Conservation (phyloP, 2,329 filamentous ascomycete genomes). For the Fusarium oxysporum region DNA sequence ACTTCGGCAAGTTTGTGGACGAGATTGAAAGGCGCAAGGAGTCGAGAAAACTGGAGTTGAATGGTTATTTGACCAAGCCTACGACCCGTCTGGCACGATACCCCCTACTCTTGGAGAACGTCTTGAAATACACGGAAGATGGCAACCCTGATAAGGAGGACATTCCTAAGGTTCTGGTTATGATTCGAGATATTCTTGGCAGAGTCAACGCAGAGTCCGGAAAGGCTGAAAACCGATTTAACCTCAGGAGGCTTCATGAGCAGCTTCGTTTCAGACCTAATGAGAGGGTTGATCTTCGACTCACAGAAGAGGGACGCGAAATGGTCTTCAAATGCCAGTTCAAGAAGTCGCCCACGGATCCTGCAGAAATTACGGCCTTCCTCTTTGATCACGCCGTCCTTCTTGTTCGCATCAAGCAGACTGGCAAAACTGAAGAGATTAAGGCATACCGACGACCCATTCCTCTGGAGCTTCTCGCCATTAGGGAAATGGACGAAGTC, state of each 20-base stretch:
- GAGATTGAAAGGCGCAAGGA: constrained; percentile 97
- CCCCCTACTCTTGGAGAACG: constrained; percentile 89
- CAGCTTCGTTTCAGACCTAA: constrained; percentile 91
- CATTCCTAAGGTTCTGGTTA: constrained; percentile 86
- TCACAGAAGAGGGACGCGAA: constrained; percentile 93
- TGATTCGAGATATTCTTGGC: constrained; percentile 88
- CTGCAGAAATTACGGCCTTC: constrained; percentile 91
- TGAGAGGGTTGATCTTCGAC: constrained; percentile 91
- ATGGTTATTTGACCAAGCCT: constrained; percentile 97
- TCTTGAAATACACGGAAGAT: constrained; percentile 90
- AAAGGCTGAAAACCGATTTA: constrained; percentile 98
- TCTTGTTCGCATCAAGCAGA: constrained; percentile 88
- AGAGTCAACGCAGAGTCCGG: constrained; percentile 95
- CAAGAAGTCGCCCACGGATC: constrained; percentile 92
- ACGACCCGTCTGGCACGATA: constrained; percentile 96
- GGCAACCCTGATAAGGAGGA: constrained; percentile 91
- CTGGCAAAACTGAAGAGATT: constrained; percentile 93
- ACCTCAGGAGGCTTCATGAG: constrained; percentile 89
- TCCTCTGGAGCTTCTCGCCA: constrained; percentile 90
- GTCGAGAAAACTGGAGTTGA: constrained; percentile 94
- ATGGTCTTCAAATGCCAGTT: constrained; percentile 93
- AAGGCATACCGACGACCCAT: constrained; percentile 96
- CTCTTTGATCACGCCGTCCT: constrained; percentile 96
- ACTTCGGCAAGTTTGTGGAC: constrained; percentile 92
- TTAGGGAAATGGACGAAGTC: constrained; percentile 97